Conservation (phyloP, 108 stramenopile species). For the Skeletonema marinoi region DNA sequence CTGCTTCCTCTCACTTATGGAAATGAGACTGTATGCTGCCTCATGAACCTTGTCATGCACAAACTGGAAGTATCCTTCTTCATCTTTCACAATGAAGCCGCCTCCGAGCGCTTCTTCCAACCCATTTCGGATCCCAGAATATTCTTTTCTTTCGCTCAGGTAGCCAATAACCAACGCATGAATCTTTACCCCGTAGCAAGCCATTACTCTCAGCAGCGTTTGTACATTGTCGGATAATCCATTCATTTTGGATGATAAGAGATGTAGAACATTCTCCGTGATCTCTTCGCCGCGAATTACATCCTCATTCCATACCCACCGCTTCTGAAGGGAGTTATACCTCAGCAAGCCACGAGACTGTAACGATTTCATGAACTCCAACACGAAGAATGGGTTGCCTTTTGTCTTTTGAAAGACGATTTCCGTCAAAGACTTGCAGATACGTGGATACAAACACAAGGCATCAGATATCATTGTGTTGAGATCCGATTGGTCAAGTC, state of each 20-base stretch:
- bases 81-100: slow-evolving; percentile 27
- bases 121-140: slow-evolving; percentile 2
- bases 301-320: background rate
- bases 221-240: slow-evolving; percentile 3
- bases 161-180: background rate
- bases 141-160: background rate
- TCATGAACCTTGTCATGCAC: background rate
- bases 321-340: no score
- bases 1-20: slow-evolving; percentile 14
- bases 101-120: slow-evolving; percentile 18
- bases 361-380: slow-evolving; percentile 20
- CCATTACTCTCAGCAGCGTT: slow-evolving; percentile 16
- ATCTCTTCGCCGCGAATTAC: background rate
- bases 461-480: no score
- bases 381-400: slow-evolving; percentile 32
- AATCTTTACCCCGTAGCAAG: slow-evolving; percentile 39
- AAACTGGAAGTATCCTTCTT: slow-evolving; percentile 17
- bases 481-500: no score
- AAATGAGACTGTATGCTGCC: slow-evolving; percentile 11
- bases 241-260: background rate
- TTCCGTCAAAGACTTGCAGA: background rate
- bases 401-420: slow-evolving; percentile 28
- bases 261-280: no score
- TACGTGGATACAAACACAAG: no score
- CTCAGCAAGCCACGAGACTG: no score